Evolutionary conservation across 2,329 filamentous ascomycete genomes (phyloP), one percentile per base, ranked within the genome.

Genomic region (Helotiales sp.): DNA sequence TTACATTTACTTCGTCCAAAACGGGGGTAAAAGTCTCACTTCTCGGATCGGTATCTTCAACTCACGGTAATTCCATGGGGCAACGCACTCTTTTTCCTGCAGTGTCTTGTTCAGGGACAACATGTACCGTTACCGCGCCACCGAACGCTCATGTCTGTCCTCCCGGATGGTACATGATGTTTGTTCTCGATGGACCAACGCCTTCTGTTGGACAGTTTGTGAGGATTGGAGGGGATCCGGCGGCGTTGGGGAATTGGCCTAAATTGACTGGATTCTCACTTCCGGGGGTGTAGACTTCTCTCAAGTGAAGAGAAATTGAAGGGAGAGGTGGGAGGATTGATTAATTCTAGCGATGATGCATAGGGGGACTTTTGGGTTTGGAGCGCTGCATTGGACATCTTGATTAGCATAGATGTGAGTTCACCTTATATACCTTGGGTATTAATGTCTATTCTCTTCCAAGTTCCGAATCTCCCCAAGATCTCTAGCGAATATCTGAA

Each of bases 191-290:
- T 54, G 81, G 80, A 2, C 80, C 79, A 1, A 81, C 83, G n/a
- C 86, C 86, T 0, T 83, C 80, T 6, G 75, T 83, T 13, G 82
- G 84, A 75, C 76, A 79, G 19, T 84, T 84, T 72, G 82, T 89
- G 17, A 76, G 86, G 17, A 85, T 89, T 53, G 86, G 86, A 13
- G 85, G 85, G n/a, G 86, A 89, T 69, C 85, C 85, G 1, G 85
- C 75, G 1, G 52, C 48, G 4, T 44, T 89, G 19, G 86, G 86
- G 2, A 81, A 87, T 61, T 89, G 85, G 86, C 86, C 85, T 1
- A 51, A 60, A 22, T 40, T 62, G 2, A 34, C 57, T 1, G 58
- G 54, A 7, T 63, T 65, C 24, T 6, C n/a, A 10, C 38, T 61
- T 5, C 63, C 63, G 25, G 63, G 63, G 22, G 49, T 51, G n/a